These are phyloP conservation scores for Annulohypoxylon maeteangense DNA, from an alignment of 495 filamentous ascomycete genomes.

Conservation along the genomic window DNA sequence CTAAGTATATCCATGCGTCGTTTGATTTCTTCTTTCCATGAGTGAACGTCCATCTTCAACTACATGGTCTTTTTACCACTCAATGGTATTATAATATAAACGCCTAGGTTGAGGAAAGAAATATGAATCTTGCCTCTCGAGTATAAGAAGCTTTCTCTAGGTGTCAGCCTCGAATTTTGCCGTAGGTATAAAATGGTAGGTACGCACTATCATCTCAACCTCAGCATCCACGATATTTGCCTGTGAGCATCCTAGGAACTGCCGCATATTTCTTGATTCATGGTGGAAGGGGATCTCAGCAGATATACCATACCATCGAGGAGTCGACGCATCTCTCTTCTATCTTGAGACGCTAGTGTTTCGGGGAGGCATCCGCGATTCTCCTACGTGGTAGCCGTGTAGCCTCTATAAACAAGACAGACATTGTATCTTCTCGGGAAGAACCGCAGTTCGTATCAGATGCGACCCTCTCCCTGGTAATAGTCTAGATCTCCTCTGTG, in stretches of 20 bases:
- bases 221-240: background rate
- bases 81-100: no score
- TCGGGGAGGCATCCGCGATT: background rate
- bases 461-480: background rate
- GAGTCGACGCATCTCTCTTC: background rate
- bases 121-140: no score
- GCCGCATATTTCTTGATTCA: background rate
- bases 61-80: no score
- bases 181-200: background rate
- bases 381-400: background rate
- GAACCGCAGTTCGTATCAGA: background rate
- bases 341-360: background rate
- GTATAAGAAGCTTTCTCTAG: background rate
- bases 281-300: background rate
- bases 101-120: background rate
- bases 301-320: background rate
- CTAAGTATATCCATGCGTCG: no score
- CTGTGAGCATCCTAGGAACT: background rate
- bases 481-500: slow-evolving; percentile 7
- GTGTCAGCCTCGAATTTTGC: background rate
- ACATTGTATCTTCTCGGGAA: background rate
- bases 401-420: background rate
- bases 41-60: no score
- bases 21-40: no score
- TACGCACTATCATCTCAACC: background rate